Evolutionary conservation across 371 early-diverging fungal genomes (phyloP), one percentile per base, ranked within the genome.

Genomic region (Quaeritorhiza haematococci): DNA sequence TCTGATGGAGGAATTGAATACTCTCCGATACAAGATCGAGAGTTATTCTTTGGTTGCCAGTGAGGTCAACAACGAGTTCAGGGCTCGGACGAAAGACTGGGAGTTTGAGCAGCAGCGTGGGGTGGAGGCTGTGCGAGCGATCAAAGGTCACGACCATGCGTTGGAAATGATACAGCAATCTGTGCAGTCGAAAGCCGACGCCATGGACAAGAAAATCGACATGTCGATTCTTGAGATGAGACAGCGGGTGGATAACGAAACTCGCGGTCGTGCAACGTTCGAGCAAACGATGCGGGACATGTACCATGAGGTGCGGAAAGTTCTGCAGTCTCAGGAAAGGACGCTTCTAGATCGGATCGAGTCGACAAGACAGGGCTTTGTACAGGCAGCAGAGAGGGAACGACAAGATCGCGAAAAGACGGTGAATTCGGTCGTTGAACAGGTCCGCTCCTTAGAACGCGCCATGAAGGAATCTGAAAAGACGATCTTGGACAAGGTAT

Each of bases 111-210:
- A 34, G 3, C 59, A 56, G 15, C 58, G 68, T 1, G 66, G 62
- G 5, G 61, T 51, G n/a, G 76, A 75, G 32, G 55, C 62, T 1
- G 35, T 66, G 50, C 57, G 70, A 13, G 61, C 61, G 3, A 46
- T 71, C 26, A 61, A 64, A 49, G 66, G 65, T 17, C 73, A 71
- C 48, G 71, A 75, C 21, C 47, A 54, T 6, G 63, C 66, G 3
- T 38, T 75, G 2, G 63, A 51, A 21, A 32, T 43, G 3, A 38
- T 72, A 23, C 62, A 66, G 8, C 56, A 52, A 6, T 41, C 51
- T 2, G 55, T 75, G 15, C 64, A 63, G 8, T 34, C 61, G 4
- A 41, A 33, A 7, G 30, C 55, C 8, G 65, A 64, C 17, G 43
- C 62, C 3, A 1, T 70, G 2, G 43, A 52, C 19, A 56, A 63